A percentile compares a stretch with the other conserved stretches of the same genome.
Conservation (phyloP, 2,329 filamentous ascomycete genomes). For the Ascosphaera apis region DNA sequence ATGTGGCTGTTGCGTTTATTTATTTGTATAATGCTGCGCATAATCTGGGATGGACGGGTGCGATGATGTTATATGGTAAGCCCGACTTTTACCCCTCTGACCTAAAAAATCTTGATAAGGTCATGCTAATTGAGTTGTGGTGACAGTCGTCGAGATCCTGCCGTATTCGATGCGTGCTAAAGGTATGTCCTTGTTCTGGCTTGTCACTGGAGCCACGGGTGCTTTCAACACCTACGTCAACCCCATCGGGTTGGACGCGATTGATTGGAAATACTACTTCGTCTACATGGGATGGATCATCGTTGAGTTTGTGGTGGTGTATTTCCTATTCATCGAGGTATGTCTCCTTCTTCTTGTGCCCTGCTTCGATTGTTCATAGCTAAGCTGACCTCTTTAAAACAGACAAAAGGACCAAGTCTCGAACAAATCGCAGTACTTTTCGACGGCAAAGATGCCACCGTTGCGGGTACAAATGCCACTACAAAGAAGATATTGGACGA, state of each 20-base stretch:
- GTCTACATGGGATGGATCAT: slow-evolving; percentile 17
- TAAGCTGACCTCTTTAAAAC: no score
- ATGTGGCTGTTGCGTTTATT: slow-evolving; percentile 26
- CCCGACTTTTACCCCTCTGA: background rate
- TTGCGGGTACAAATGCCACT: background rate
- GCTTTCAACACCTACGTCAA: slow-evolving; percentile 25
- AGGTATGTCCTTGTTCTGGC: slow-evolving; percentile 32
- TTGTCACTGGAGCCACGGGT: slow-evolving; percentile 24
- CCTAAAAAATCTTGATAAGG: background rate
- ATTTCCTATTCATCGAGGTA: slow-evolving; percentile 18
- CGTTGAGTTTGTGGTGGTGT: slow-evolving; percentile 17
- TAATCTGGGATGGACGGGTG: slow-evolving; percentile 20
- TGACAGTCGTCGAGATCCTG: slow-evolving; percentile 33
- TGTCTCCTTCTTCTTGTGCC: background rate
- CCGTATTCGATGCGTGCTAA: slow-evolving; percentile 31
- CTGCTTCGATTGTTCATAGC: no score
- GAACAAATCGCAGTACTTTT: slow-evolving; percentile 10
- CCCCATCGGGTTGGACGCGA: slow-evolving; percentile 18
- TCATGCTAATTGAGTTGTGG: slow-evolving; percentile 10
- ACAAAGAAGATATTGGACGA: background rate
- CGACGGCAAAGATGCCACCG: slow-evolving; percentile 9
- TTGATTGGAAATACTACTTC: slow-evolving; percentile 19
- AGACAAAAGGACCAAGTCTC: slow-evolving; percentile 4
- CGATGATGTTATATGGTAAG: background rate
- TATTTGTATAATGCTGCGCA: slow-evolving; percentile 34